phyloP scores from a whole-genome alignment of 768 basidiomycete species.

The Mrakia hoshinonis region DNA sequence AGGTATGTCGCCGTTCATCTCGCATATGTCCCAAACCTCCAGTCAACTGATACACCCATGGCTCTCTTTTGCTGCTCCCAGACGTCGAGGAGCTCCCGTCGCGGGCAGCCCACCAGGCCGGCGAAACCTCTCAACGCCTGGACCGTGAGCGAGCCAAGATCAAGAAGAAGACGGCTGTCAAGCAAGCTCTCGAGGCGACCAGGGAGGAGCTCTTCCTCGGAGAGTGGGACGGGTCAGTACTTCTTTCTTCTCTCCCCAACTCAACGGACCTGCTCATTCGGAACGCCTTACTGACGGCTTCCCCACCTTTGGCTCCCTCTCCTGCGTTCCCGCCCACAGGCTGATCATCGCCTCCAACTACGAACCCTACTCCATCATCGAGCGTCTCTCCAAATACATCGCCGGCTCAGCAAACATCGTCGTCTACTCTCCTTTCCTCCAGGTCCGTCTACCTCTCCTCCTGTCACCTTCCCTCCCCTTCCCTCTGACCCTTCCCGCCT shows the following conservation, averaged over 20 bases:
- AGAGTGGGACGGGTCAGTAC: slow-evolving; percentile 73
- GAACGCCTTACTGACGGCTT: not conserved
- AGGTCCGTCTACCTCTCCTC: slow-evolving; percentile 46
- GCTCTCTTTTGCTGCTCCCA: not conserved
- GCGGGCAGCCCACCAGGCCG: not conserved
- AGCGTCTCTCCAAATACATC: slow-evolving; percentile 64
- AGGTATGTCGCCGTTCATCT: not conserved
- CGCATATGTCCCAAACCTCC: not conserved
- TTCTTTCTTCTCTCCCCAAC: not conserved
- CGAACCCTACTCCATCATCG: slow-evolving; percentile 71
- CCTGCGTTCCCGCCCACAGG: slow-evolving; percentile 41
- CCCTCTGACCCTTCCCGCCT: not conserved
- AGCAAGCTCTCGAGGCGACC: slow-evolving; percentile 46
- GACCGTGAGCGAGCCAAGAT: slow-evolving; percentile 12
- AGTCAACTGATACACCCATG: not conserved
- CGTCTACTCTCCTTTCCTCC: slow-evolving; percentile 71
- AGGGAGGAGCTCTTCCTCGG: slow-evolving; percentile 76
- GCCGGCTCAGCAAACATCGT: slow-evolving; percentile 79
- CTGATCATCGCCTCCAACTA: slow-evolving; percentile 75
- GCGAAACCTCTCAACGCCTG: not conserved
- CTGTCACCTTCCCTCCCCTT: not conserved
- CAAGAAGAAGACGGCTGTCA: slow-evolving; percentile 15
- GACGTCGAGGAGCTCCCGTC: not conserved
- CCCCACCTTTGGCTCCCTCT: not conserved
- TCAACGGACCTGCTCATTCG: not conserved